Evolutionary conservation across 2,329 filamentous ascomycete genomes (phyloP).

Genomic region (Ophiostoma montium): DNA sequence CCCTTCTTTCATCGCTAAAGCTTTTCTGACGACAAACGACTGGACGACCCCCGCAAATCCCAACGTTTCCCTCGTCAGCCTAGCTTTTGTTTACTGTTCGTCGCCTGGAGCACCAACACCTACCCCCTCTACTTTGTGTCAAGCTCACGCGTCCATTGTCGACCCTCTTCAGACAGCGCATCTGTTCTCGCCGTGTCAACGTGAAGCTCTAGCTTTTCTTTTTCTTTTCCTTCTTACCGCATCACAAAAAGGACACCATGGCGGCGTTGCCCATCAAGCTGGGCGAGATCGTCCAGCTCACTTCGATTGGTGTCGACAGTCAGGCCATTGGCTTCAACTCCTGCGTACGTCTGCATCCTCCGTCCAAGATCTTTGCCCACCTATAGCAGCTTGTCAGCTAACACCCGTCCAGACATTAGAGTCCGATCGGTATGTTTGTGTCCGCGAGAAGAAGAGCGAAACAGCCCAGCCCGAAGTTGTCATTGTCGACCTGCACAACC

Average conservation of each 20-base stretch:
- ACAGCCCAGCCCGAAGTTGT: slow-evolving; percentile 81
- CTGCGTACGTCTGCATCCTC: slow-evolving; percentile 45
- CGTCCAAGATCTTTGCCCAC: not conserved
- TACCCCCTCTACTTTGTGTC: not conserved
- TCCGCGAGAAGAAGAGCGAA: slow-evolving; percentile 84
- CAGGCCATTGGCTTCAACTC: slow-evolving; percentile 67
- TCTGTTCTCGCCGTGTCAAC: not conserved
- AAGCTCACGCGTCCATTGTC: not conserved
- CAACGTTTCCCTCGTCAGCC: not conserved
- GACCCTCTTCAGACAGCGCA: slow-evolving; percentile 2
- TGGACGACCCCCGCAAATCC: not conserved
- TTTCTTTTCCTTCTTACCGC: not conserved
- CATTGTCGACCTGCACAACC: slow-evolving; percentile 95
- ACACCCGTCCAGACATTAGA: slow-evolving; percentile 65
- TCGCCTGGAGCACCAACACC: not conserved
- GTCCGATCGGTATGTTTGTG: slow-evolving; percentile 91
- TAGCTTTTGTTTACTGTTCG: slow-evolving; percentile 1
- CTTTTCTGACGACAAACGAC: not conserved
- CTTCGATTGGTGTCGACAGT: slow-evolving; percentile 23
- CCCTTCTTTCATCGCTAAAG: slow-evolving; percentile 1
- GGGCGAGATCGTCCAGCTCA: slow-evolving; percentile 28
- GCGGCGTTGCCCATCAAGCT: slow-evolving; percentile 26
- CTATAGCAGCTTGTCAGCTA: slow-evolving; percentile 5
- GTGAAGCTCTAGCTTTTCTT: not conserved
- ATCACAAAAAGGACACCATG: slow-evolving; percentile 17